Conservation (phyloP, 352 stramenopile species). For the Peronospora farinosa region DNA sequence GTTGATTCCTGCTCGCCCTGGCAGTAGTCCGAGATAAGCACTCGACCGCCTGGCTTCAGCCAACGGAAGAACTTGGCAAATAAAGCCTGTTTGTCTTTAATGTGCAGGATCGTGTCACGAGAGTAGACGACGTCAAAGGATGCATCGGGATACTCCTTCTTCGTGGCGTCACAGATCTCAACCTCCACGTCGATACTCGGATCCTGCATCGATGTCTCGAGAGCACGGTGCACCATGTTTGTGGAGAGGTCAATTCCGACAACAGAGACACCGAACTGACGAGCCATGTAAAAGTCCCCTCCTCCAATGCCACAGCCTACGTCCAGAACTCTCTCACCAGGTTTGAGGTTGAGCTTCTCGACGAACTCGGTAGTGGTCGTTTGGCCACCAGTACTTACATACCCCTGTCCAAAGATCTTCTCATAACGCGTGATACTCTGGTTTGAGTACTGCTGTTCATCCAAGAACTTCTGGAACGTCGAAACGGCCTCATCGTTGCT, state of each 20-base stretch:
- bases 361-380: constrained; percentile 66
- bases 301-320: constrained; percentile 89
- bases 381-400: constrained; percentile 63
- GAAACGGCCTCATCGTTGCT: constrained; percentile 27
- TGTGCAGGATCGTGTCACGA: constrained; percentile 72
- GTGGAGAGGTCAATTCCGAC: constrained; percentile 69
- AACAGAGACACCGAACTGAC: constrained; percentile 79
- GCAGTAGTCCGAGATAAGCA: constrained; percentile 74
- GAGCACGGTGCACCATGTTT: constrained; percentile 67
- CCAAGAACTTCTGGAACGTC: constrained; percentile 69
- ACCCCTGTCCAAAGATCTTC: constrained; percentile 71
- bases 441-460: constrained; percentile 65
- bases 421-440: constrained; percentile 66
- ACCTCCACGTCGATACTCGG: constrained; percentile 51
- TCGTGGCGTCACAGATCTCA: constrained; percentile 66
- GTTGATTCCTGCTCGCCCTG: constrained; percentile 43
- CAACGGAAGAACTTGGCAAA: constrained; percentile 62
- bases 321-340: constrained; percentile 72
- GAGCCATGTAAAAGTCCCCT: constrained; percentile 86
- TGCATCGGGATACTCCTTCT: constrained; percentile 42
- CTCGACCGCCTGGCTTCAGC: constrained; percentile 54
- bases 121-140: constrained; percentile 77
- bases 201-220: constrained; percentile 56
- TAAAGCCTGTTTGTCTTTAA: constrained; percentile 50
- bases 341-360: constrained; percentile 52